Conservation (phyloP, 257 asterid genomes). For the Linaria vulgaris region DNA sequence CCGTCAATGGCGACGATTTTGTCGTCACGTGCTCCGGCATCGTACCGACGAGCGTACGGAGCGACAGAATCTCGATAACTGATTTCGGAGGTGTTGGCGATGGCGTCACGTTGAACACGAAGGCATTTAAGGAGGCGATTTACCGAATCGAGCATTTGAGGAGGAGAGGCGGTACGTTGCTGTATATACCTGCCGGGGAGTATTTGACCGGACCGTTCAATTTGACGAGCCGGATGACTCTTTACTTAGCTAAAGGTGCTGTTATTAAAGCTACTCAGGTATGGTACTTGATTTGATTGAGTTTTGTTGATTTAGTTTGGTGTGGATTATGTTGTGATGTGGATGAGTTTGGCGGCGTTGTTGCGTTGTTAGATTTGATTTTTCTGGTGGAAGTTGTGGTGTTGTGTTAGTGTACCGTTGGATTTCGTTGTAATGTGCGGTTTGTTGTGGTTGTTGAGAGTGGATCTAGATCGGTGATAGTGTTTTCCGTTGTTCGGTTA, state of each 20-base stretch:
- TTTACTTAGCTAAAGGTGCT: conserved; percentile 77
- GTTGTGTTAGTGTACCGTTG: not conserved
- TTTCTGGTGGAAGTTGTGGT: not conserved
- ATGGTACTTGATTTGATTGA: conserved; percentile 6
- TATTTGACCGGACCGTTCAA: conserved; percentile 77
- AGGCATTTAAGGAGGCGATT: conserved; percentile 80
- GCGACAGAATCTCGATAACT: conserved; percentile 64
- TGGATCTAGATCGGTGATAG: too few species aligned
- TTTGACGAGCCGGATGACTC: conserved; percentile 93
- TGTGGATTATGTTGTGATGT: not conserved
- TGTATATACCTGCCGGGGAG: conserved; percentile 82
- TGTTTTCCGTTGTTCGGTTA: too few species aligned
- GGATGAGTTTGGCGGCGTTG: not conserved
- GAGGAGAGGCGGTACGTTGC: conserved; percentile 76
- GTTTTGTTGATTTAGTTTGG: not conserved
- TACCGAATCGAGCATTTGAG: conserved; percentile 68
- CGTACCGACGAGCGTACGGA: conserved; percentile 71
- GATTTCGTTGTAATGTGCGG: too few species aligned
- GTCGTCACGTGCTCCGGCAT: conserved; percentile 80
- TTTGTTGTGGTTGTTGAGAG: too few species aligned
- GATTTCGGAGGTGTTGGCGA: conserved; percentile 92
- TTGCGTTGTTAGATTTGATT: not conserved
- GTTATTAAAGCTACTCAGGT: conserved; percentile 82
- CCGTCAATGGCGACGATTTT: conserved; percentile 36
- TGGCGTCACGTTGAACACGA: conserved; percentile 77